Evolutionary conservation across 768 basidiomycete species (phyloP).

Genomic region (Rhizopogon vulgaris): DNA sequence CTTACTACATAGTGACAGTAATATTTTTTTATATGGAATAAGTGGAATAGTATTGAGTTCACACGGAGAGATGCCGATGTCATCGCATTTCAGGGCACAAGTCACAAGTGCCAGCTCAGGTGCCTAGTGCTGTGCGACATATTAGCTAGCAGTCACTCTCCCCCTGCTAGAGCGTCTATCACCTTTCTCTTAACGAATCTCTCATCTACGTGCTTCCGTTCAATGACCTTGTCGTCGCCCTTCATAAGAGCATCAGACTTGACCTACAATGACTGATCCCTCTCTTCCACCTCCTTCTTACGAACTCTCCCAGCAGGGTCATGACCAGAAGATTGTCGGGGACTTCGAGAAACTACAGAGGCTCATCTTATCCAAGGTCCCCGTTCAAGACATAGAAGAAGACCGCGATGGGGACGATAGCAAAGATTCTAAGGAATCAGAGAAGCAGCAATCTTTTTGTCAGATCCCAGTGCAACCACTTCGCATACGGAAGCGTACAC

Average conservation of each 20-base stretch:
- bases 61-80: background rate
- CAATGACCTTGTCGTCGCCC: background rate
- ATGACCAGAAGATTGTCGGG: slow-evolving; percentile 42
- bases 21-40: too few relatives aligned
- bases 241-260: background rate
- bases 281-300: slow-evolving; percentile 34
- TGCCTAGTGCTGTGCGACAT: background rate
- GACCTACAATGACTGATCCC: slow-evolving; percentile 16
- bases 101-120: too few relatives aligned
- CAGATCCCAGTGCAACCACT: slow-evolving; percentile 3
- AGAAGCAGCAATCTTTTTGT: background rate
- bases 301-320: slow-evolving; percentile 32
- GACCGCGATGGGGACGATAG: slow-evolving; percentile 16
- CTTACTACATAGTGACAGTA: too few relatives aligned
- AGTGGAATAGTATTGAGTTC: background rate
- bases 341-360: slow-evolving; percentile 15
- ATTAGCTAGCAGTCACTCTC: too few relatives aligned
- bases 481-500: slow-evolving; percentile 6
- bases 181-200: background rate
- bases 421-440: slow-evolving; percentile 5
- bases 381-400: slow-evolving; percentile 6
- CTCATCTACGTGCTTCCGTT: background rate
- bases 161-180: background rate
- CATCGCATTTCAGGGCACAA: background rate
- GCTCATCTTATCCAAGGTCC: slow-evolving; percentile 8